A percentile compares a stretch with the other conserved stretches of the same genome.
Conservation (phyloP, 345 rosid species). For the Acer campestre region DNA sequence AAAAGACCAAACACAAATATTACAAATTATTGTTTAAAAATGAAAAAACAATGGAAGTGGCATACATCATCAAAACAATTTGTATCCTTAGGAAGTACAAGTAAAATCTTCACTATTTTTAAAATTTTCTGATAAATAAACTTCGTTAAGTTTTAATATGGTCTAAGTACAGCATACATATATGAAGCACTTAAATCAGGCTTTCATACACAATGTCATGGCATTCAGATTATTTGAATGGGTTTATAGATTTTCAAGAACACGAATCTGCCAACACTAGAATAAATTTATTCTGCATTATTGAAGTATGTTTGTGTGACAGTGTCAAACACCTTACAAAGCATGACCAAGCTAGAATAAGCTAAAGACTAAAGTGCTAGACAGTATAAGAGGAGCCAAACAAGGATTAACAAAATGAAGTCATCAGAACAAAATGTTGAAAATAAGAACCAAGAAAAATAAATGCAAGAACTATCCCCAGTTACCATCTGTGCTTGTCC, state of each 20-base stretch:
- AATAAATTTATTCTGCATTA: not conserved
- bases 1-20: not conserved
- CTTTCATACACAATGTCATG: too few species aligned
- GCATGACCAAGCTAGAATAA: not conserved
- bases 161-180: not conserved
- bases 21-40: not conserved
- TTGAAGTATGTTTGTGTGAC: not conserved
- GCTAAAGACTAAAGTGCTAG: not conserved
- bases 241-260: not conserved
- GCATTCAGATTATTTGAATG: not conserved
- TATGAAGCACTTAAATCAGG: not conserved
- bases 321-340: not conserved
- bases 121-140: not conserved
- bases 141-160: not conserved
- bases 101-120: not conserved
- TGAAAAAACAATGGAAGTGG: not conserved
- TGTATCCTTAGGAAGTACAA: not conserved
- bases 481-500: slow-evolving; percentile 90
- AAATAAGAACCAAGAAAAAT: slow-evolving; percentile 1
- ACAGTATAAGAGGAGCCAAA: not conserved
- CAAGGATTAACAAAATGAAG: not conserved
- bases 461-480: not conserved
- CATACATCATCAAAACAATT: not conserved
- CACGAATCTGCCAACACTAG: not conserved
- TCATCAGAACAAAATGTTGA: not conserved